Base-by-base conservation (phyloP, 768 basidiomycete species). In the Auriscalpium orientale region DNA sequence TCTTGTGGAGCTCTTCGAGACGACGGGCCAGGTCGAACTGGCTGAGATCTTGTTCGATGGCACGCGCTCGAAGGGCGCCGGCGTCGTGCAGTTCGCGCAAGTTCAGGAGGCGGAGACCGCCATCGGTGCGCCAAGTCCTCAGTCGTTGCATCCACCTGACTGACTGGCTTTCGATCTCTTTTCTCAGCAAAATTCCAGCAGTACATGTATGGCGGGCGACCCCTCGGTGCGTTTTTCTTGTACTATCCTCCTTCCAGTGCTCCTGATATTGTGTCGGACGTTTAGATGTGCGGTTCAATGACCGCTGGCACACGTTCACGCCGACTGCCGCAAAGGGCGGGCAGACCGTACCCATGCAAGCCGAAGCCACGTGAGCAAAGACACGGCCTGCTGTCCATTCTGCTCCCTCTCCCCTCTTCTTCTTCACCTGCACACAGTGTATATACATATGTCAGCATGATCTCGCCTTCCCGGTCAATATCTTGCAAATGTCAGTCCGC, bases 1-100 rank as follows among this genome's bases (percentile, higher is more conserved):
- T 68, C 75, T 99, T 46, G 95, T 99, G 20, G 95, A 99, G 72
- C 72, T 99, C 18, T 99, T 99, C 65, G 95, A 98, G 75, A 99
- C 95, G 36, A 97, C 95, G 0, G 95, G 95, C 10, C 87, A 88
- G 62, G 95, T 99, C 37, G 89, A 94, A 66, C 75, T 92, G 36
- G 95, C 95, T 2, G 95, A 99, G 72, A 95, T 98, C 61, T 71
- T 99, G 48, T 94, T 89, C 64, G 95, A 98, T 64, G 89, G 91
- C 15, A 85, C 88, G 0, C 84, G 95, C 54, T 92, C 90, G 49
- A 97, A 97, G 70, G 95, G 95, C 13, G 86, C 88, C 57, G 97
- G 95, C 65, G 90, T 99, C 46, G 95, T 98, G 12, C 95, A 98
- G 69, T 98, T 99, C 68, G 80, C 84, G 28, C 87, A 89, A 64